Evolutionary conservation across 2,329 filamentous ascomycete species (phyloP), one percentile per base, ranked within the genome.

Genomic region (Epichloe bromicola): DNA sequence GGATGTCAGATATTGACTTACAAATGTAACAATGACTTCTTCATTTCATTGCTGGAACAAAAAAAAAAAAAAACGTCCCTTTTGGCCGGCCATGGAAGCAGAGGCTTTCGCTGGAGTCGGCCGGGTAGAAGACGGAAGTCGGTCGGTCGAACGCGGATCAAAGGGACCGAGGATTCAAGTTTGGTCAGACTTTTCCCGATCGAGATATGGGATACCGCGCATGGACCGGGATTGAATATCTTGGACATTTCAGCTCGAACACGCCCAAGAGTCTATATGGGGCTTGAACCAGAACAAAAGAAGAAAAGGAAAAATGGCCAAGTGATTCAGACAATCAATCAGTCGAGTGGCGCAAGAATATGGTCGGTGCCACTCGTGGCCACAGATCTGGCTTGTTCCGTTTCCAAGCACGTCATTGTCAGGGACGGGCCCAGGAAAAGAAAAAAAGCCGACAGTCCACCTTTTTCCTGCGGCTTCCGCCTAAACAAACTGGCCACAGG

Each of bases 361-460:
- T 23, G 23, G 33, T 33, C 19, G 12, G 4, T 34, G 43, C 5
- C 37, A 36, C 30, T 26, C 14, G 14, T 39, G 34, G 20, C 26
- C 33, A 36, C 48, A 42, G 45, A 51, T 45, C 42, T 41, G 44
- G 34, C 15, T 26, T 42, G 33, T 40, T 15, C 17, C 36, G 34
- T 30, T 34, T 34, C 38, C 20, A 47, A 55, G 49, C 51, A 55
- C 54, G 54, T 53, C 54, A 52, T 53, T 36, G 45, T 48, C 49
- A 44, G 49, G 44, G 36, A 51, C 50, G 20, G 20, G 23, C 34
- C 39, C 47, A 36, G 40, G 33, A 43, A 46, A 47, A n/a, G 14
- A 51, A 39, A 4, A 30, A 30, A 30, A 30, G 26, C 40, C 40
- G 34, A 11, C 36, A 43, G 15, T 23, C 51, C 46, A 34, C 46